Base-by-base conservation (phyloP, 176 grass and related monocot genomes). In the Musa acuminata region DNA sequence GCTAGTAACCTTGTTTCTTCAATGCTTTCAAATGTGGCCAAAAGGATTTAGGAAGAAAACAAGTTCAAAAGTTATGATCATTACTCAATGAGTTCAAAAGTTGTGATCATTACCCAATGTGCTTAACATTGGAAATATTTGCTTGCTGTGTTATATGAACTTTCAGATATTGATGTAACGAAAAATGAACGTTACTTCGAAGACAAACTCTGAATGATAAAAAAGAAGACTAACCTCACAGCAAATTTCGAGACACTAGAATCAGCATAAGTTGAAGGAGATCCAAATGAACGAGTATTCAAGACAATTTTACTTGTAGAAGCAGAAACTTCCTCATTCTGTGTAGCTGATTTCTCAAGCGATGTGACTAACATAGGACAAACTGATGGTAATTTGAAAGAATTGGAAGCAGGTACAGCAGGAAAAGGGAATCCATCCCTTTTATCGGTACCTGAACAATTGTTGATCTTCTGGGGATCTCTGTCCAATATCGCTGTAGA, bases 401-500 rank as follows among this genome's bases (percentile, higher is more conserved):
- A 64, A 64, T 11, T 19, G 55, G 16, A 52, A 53, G 60, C 5
- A 64, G 75, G 20, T 64, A 11, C 35, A 16, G 49, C 20, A 52
- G 62, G 26, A 64, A 77, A 77, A n/a, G 13, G 29, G 13, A 65
- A 16, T 23, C 48, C 75, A 65, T 51, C 52, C 16, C 26, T 64
- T 25, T 64, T 29, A n/a, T 20, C 35, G 53, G 12, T 52, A 14
- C n/a, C 3, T 64, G 49, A 49, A 7, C 22, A 57, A 26, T 27
- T 59, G 72, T 65, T 70, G 51, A 25, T 49, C 25, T 73, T 86
- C 72, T 26, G 62, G 23, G 78, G 52, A 73, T 82, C 76, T 69
- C 16, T 81, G 51, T 72, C 85, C 22, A 85, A 73, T 55, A 73
- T 70, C 52, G 78, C 62, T 67, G 64, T 83, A 49, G 73, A 54